phyloP scores from a whole-genome alignment of 2,329 filamentous ascomycete species.

The Fusarium sp. region DNA sequence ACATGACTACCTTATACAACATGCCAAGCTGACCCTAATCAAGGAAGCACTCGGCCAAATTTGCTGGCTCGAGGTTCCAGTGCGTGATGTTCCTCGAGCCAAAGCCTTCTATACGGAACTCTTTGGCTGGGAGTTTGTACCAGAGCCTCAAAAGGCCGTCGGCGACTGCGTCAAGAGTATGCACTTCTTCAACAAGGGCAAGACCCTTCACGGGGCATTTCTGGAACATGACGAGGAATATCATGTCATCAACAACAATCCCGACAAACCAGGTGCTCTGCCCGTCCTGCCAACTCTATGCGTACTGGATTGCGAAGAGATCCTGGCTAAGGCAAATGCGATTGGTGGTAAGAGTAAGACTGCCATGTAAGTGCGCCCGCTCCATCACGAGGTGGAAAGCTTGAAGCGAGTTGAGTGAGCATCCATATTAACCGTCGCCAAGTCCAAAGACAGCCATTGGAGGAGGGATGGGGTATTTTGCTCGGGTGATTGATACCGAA shows the following conservation, averaged over 20 bases:
- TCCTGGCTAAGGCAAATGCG: slow-evolving; percentile 41
- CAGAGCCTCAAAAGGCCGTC: slow-evolving; percentile 28
- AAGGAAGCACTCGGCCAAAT: slow-evolving; percentile 46
- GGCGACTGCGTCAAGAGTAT: slow-evolving; percentile 43
- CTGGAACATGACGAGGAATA: slow-evolving; percentile 45
- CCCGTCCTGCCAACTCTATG: slow-evolving; percentile 48
- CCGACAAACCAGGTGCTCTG: slow-evolving; percentile 36
- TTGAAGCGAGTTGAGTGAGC: background rate
- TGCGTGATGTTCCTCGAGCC: slow-evolving; percentile 46
- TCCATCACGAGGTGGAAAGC: background rate
- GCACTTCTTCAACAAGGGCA: slow-evolving; percentile 48
- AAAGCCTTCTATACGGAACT: slow-evolving; percentile 50
- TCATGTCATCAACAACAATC: slow-evolving; percentile 41
- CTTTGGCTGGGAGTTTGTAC: slow-evolving; percentile 46
- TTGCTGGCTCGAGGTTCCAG: slow-evolving; percentile 53
- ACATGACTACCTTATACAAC: background rate
- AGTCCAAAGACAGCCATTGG: slow-evolving; percentile 50
- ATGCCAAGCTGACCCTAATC: background rate
- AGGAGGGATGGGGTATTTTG: slow-evolving; percentile 47
- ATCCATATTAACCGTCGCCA: background rate
- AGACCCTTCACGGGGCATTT: slow-evolving; percentile 48
- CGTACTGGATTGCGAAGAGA: slow-evolving; percentile 47
- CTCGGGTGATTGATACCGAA: slow-evolving; percentile 50
- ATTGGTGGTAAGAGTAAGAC: slow-evolving; percentile 48
- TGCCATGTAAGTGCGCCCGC: slow-evolving; percentile 45